Base-by-base conservation (phyloP, 1,139 yeast species). In the Candida sp. region DNA sequence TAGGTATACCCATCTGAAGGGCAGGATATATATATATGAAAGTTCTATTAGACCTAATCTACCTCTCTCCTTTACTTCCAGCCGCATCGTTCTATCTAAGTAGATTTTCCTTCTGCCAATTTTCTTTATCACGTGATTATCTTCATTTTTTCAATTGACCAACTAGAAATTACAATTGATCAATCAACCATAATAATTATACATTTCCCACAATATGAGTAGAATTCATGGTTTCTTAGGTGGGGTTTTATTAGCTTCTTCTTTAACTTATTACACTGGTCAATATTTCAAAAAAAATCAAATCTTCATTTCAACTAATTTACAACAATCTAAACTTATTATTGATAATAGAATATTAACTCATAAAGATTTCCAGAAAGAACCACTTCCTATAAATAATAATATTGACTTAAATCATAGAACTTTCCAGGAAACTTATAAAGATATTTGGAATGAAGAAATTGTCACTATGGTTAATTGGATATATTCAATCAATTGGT, bases 401-500 rank as follows among this genome's bases (percentile, higher is more conserved):
- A 60, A 59, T 12, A 56, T 49, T 23, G 46, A 45, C 19, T 43
- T 49, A 22, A 54, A 56, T 15, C 44, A 49, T n/a, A 55, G 72
- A 33, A 55, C 60, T 33, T 45, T 81, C 36, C 56, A 56, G 8
- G 93, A 88, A 60, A 83, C 91, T 0, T 71, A 79, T 49, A 87
- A 84, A 54, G 96, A 88, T 56, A 73, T 87, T 39, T 88, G 96
- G 96, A 85, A 88, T 56, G 82, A 79, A 43, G 95, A 87, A 58
- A 77, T 88, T 42, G 74, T 84, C 50, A 73, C 70, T 40, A 76
- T 78, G 51, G 89, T 83, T 22, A 82, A 82, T 53, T 84, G 88
- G 82, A 51, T 81, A 4, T 83, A 82, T 56, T 63, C 81, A 22
- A 66, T 81, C 42, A 72, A 77, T 57, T 73, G 82, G 78, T 74